Evolutionary conservation across 805 yeast species (phyloP).

Genomic region (Saccharomycopsis babjevae): DNA sequence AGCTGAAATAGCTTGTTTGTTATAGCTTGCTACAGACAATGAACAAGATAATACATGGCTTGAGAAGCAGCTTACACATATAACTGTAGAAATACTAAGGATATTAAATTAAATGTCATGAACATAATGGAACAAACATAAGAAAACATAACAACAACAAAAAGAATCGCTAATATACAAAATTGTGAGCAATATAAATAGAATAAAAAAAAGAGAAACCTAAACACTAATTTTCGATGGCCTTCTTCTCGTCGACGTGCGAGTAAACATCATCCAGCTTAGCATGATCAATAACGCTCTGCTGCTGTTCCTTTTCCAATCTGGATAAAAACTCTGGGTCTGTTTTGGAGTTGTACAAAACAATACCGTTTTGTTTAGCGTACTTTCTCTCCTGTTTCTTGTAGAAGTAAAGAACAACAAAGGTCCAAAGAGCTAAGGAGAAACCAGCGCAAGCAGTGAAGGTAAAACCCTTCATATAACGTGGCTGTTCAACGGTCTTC

Average conservation of each 20-base stretch:
- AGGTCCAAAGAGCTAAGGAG: slow-evolving; percentile 22
- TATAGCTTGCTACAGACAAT: no score
- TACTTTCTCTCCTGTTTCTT: slow-evolving; percentile 30
- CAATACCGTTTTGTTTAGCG: slow-evolving; percentile 30
- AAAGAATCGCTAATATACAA: not conserved
- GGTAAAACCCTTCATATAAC: slow-evolving; percentile 42
- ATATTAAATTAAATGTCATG: no score
- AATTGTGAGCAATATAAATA: not conserved
- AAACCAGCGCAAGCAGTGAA: slow-evolving; percentile 34
- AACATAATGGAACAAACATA: not conserved
- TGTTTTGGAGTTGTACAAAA: slow-evolving; percentile 7
- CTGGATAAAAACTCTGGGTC: slow-evolving; percentile 7
- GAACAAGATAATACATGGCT: no score
- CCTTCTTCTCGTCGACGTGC: not conserved
- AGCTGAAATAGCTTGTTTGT: no score
- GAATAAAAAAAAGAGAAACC: not conserved
- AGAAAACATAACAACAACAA: not conserved
- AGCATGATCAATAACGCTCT: not conserved
- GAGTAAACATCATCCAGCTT: not conserved
- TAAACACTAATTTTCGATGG: not conserved
- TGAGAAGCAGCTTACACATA: no score
- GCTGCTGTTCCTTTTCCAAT: not conserved
- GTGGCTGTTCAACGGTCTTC: slow-evolving; percentile 46
- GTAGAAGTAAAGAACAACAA: slow-evolving; percentile 28
- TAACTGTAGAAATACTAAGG: no score